Evolutionary conservation across 2,329 filamentous ascomycete species (phyloP), one percentile per base, ranked within the genome.

Genomic region (Geoglossum cookeanum): DNA sequence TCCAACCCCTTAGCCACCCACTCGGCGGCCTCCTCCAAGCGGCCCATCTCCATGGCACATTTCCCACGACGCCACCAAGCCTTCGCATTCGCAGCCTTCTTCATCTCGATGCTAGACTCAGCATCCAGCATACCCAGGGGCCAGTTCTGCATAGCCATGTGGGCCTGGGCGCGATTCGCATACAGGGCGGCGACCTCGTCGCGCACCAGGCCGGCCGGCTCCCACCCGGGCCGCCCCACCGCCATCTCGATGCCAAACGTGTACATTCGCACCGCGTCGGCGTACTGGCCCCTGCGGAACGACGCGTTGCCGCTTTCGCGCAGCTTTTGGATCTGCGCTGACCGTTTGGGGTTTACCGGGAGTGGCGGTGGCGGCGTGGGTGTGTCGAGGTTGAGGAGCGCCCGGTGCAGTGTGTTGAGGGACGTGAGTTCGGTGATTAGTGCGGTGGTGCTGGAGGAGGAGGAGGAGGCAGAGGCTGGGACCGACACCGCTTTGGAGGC

Each of bases 341-440:
- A 83, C 66, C 91, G 87, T 74, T 96, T 95, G 55, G 88, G 90
- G 75, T 95, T 94, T 60, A 96, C 84, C 59, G 90, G 90, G 47
- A 94, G 78, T 0, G 92, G 92, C 0, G 91, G 85, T 4, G 90
- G 89, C 0, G 91, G 91, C 22, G 88, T 76, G 4, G 84, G 79
- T 0, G 73, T 72, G 51, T 80, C 76, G 63, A 88, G 78, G 57
- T 71, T 70, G 64, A 92, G 75, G 60, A 97, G 79, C 48, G 78
- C 70, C 63, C 81, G 81, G 79, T 94, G 87, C 55, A 96, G 80
- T 55, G 70, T 67, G 76, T 95, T 96, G 60, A 97, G 81, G 47
- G 81, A 74, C 37, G 77, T 72, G 63, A 96, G 81, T 68, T 88
- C 84, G 35, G 49, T 32, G 49, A 3, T 53, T 30, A 53, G 30